Evolutionary conservation across 768 basidiomycete genomes (phyloP), one percentile per base, ranked within the genome.

Genomic region (Chalciporus chontae): DNA sequence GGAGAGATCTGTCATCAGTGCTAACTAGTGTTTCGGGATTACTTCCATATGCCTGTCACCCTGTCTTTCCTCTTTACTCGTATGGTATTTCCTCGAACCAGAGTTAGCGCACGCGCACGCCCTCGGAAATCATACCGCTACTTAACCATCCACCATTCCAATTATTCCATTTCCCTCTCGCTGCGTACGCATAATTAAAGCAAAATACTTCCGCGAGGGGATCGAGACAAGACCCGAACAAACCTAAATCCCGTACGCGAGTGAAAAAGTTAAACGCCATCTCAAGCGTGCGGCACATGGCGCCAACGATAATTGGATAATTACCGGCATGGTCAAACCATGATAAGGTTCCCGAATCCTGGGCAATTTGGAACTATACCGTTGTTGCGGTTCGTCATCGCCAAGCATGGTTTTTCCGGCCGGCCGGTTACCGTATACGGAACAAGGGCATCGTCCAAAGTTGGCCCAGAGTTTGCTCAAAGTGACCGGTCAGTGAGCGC

Each of bases 331-430:
- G 26, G 26, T 42, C 37, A 14, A 37, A 38, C n/a, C 14, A 26
- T 34, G 60, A 56, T 59, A 55, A 59, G 43, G 27, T 18, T 38
- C 18, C 38, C 21, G 21, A 21, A 21, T 21, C 21, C 21, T 21
- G 21, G n/a, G n/a, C n/a, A n/a, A n/a, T n/a, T n/a, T 47, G 52
- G 52, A 56, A 43, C 57, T 48, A 53, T 59, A 54, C 63, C 63
- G 21, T 37, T 56, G n/a, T 53, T 29, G 52, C 50, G 63, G 63
- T 54, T 55, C 63, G 56, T 60, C 48, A 43, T 53, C 40, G 26
- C 56, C 48, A 17, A 13, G 43, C 17, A 17, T 31, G 8, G 48
- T 14, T 13, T 41, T 40, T 34, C 39, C 39, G 49, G 51, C 47
- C 34, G 34, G 31, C 41, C 60, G 40, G 13, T 17, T 32, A 19